Conservation (phyloP, 108 stramenopile genomes). For the Tribonema minus region DNA sequence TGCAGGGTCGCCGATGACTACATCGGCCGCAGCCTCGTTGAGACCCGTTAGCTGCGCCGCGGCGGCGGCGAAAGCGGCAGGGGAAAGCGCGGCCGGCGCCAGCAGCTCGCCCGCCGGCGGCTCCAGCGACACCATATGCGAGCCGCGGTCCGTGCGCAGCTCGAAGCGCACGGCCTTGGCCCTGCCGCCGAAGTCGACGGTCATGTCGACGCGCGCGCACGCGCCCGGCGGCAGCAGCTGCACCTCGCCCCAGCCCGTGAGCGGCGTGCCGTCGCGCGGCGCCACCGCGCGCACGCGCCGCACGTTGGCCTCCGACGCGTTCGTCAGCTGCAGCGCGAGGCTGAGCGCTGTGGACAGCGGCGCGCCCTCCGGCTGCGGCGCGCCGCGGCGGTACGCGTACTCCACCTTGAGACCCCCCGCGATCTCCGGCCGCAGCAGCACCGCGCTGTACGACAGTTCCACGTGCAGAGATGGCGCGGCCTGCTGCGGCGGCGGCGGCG, state of each 20-base stretch:
- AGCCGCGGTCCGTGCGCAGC: slow-evolving; percentile 34
- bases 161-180: slow-evolving; percentile 28
- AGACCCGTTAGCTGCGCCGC: no score
- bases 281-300: slow-evolving; percentile 17
- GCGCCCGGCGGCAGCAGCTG: slow-evolving; percentile 10
- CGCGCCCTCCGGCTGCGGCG: not conserved
- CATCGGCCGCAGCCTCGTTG: no score
- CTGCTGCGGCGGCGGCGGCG: no score
- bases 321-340: slow-evolving; percentile 6
- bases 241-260: slow-evolving; percentile 4
- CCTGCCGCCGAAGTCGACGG: slow-evolving; percentile 19
- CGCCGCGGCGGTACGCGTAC: slow-evolving; percentile 6
- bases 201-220: not conserved
- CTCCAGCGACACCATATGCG: slow-evolving; percentile 28
- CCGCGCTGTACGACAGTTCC: no score
- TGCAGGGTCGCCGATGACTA: no score
- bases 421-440: slow-evolving; percentile 20
- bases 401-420: slow-evolving; percentile 30
- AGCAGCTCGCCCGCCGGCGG: slow-evolving; percentile 28
- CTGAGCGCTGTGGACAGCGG: slow-evolving; percentile 1
- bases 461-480: no score
- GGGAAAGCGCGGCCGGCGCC: not conserved
- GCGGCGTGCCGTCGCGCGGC: slow-evolving; percentile 17
- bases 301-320: slow-evolving; percentile 11
- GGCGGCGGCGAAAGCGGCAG: slow-evolving; percentile 20